phyloP scores from a whole-genome alignment of 148 eudicot species.

The Tetragonia tetragonoides region DNA sequence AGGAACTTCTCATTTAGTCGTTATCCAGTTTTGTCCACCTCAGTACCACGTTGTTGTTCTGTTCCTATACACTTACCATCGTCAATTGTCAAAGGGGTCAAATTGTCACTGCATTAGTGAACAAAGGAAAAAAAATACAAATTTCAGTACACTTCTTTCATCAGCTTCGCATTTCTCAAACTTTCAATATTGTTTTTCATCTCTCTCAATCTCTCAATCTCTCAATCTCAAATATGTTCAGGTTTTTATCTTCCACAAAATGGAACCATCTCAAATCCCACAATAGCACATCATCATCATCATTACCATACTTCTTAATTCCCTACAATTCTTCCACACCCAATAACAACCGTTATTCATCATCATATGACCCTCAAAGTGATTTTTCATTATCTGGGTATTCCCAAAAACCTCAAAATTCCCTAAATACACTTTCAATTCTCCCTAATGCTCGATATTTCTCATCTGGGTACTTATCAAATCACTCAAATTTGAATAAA shows the following conservation, averaged over 20 bases:
- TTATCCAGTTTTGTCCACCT: background rate
- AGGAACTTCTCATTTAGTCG: background rate
- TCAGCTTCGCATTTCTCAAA: background rate
- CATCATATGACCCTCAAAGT: slow-evolving; percentile 1
- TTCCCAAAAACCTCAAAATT: slow-evolving; percentile 16
- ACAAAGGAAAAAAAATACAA: too few relatives aligned
- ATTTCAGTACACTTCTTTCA: background rate
- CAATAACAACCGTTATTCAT: background rate
- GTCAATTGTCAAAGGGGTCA: too few relatives aligned
- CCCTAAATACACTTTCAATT: background rate
- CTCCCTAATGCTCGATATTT: slow-evolving; percentile 5
- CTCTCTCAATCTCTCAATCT: background rate
- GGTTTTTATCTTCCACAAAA: slow-evolving; percentile 26
- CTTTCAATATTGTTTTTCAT: background rate
- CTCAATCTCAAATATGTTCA: slow-evolving; percentile 25
- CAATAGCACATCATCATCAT: background rate
- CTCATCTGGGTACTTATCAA: slow-evolving; percentile 38
- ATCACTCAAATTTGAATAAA: background rate
- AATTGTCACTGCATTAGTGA: too few relatives aligned
- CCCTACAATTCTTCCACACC: background rate
- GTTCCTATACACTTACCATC: background rate
- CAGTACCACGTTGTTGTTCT: background rate
- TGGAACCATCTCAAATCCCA: slow-evolving; percentile 19
- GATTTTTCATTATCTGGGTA: slow-evolving; percentile 27
- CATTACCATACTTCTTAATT: slow-evolving; percentile 1